These are phyloP conservation scores for Trichothecium sympodiale DNA, from an alignment of 2,329 filamentous ascomycete genomes.

Conservation along the genomic window DNA sequence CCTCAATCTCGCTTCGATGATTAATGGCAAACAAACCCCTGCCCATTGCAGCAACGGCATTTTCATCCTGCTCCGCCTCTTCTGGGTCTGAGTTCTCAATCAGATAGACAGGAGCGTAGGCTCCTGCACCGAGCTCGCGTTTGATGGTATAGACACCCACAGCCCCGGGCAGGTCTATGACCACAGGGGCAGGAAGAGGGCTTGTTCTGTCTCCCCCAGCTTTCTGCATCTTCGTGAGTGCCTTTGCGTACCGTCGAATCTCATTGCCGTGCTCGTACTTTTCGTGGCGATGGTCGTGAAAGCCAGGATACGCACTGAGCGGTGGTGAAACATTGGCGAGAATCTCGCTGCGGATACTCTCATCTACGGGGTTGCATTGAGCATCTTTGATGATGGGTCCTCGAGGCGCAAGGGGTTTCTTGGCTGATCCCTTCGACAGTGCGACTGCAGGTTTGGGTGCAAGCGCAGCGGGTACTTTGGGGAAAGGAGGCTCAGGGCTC, in stretches of 20 bases:
- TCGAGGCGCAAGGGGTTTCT: conserved; percentile 29
- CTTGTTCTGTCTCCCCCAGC: conserved; percentile 50
- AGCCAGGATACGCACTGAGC: conserved; percentile 65
- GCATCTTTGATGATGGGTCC: conserved; percentile 69
- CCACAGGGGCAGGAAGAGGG: conserved; percentile 46
- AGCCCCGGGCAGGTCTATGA: conserved; percentile 56
- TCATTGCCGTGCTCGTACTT: conserved; percentile 58
- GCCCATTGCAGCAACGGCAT: conserved; percentile 41
- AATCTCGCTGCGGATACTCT: conserved; percentile 62
- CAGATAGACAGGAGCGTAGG: conserved; percentile 91
- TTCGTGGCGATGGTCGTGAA: conserved; percentile 58
- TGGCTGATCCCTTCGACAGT: conserved; percentile 21
- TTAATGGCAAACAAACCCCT: conserved; percentile 47
- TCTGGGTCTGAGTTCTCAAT: conserved; percentile 59
- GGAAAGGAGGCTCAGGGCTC: background rate
- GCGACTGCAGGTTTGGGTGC: conserved; percentile 26
- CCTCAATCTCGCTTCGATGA: conserved; percentile 56
- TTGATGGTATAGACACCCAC: conserved; percentile 64
- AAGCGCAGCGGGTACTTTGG: conserved; percentile 12
- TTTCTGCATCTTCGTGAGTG: conserved; percentile 44
- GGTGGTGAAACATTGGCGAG: conserved; percentile 63
- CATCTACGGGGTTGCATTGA: conserved; percentile 84
- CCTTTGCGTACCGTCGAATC: conserved; percentile 73
- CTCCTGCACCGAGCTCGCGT: conserved; percentile 80
- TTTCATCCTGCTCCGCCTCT: conserved; percentile 29